These are phyloP conservation scores for Aureobasidium subglaciale DNA, from an alignment of 2,329 filamentous ascomycete species.

Conservation along the genomic window DNA sequence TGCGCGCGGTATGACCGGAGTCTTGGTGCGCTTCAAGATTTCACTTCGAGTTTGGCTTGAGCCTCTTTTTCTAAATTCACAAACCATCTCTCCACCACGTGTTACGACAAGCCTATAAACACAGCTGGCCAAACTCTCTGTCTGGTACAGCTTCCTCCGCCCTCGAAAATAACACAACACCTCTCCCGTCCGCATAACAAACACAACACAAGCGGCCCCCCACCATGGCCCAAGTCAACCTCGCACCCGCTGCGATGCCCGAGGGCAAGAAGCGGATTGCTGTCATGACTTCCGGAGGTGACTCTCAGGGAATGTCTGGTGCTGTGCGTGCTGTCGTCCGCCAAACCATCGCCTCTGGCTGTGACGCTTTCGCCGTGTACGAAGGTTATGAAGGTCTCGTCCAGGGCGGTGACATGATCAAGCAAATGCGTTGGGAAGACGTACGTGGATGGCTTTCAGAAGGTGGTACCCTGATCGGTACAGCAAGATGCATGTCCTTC, in stretches of 20 bases:
- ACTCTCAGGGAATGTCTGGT: constrained; percentile 92
- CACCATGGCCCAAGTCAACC: constrained; percentile 16
- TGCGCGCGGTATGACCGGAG: neutral
- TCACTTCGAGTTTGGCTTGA: neutral
- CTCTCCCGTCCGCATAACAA: neutral
- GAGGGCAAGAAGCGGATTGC: constrained; percentile 59
- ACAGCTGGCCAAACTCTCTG: neutral
- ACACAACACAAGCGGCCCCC: neutral
- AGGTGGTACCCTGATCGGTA: constrained; percentile 92
- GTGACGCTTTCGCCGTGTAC: constrained; percentile 51
- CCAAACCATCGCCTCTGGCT: constrained; percentile 72
- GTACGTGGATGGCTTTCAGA: constrained; percentile 91
- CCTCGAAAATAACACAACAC: neutral
- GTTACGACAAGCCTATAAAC: constrained; percentile 1
- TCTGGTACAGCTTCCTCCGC: constrained; percentile 10
- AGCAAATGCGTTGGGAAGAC: constrained; percentile 82
- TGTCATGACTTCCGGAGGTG: constrained; percentile 90
- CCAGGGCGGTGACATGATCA: constrained; percentile 79
- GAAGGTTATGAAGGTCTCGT: constrained; percentile 97
- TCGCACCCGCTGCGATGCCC: constrained; percentile 13
- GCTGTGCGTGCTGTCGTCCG: constrained; percentile 85
- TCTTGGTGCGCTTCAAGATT: constrained; percentile 7
- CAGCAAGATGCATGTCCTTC: constrained; percentile 86
- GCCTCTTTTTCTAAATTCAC: constrained; percentile 9
- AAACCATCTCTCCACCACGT: constrained; percentile 9